phyloP scores from a whole-genome alignment of 257 asterid genomes.

The Salvia rosmarinus region DNA sequence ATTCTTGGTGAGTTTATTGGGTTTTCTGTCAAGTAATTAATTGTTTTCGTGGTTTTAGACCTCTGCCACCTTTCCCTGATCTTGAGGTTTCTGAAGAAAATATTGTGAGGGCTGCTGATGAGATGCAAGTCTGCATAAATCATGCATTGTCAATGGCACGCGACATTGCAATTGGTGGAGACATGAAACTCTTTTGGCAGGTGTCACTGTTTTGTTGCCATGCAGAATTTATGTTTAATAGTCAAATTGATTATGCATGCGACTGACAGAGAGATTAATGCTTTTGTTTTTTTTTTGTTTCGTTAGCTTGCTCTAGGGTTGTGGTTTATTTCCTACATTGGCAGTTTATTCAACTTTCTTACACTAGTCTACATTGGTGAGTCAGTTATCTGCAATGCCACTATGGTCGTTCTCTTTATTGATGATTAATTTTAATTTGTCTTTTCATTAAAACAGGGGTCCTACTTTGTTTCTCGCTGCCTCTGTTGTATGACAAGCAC shows the following conservation, averaged over 20 bases:
- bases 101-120: conserved; percentile 65
- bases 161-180: conserved; percentile 78
- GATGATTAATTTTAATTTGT: conserved; percentile 1
- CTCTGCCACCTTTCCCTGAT: conserved; percentile 81
- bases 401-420: neutral
- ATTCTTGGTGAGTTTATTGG: neutral
- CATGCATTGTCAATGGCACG: conserved; percentile 58
- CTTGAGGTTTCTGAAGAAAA: conserved; percentile 72
- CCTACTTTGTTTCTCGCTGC: conserved; percentile 68
- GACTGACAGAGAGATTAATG: conserved; percentile 29
- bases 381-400: conserved; percentile 30
- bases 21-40: conserved; percentile 16
- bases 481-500: conserved; percentile 63
- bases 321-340: conserved; percentile 69
- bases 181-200: conserved; percentile 62
- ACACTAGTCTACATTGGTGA: conserved; percentile 73
- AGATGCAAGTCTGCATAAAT: conserved; percentile 64
- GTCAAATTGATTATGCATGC: conserved; percentile 1
- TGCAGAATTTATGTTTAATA: conserved; percentile 17
- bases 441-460: conserved; percentile 45
- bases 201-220: conserved; percentile 42
- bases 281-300: conserved; percentile 22
- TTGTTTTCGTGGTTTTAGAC: conserved; percentile 48
- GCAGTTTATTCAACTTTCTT: conserved; percentile 69
- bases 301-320: conserved; percentile 61